Evolutionary conservation across 2,329 filamentous ascomycete species (phyloP), one percentile per base, ranked within the genome.

Genomic region (Stagonosporopsis cucurbitacearum): DNA sequence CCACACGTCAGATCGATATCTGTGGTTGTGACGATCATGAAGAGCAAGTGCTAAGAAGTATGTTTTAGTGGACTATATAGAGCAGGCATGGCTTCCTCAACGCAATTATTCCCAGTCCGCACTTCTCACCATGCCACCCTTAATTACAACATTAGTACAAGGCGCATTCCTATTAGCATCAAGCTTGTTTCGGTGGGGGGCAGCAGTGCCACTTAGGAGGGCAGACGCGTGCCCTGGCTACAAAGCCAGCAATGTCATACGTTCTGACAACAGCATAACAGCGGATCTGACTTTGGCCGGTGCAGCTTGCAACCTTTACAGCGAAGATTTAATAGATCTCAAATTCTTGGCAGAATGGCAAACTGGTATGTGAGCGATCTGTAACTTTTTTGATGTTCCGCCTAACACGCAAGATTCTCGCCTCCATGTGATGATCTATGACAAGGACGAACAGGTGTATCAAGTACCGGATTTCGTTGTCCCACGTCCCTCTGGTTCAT

Each of bases 271-370:
- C 51, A 85, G 85, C 12, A 76, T 93, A 44, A 89, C 84, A 0
- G 91, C 90, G 1, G 82, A 88, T 60, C 77, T 96, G 48, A 81
- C 76, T 6, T 80, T 96, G n/a, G 88, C 88, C 11, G 90, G 90
- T 0, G 68, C 80, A 7, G 80, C 86, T 23, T 88, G 86, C 72
- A 83, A 87, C 64, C 74, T 79, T 19, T 86, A 86, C 64, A 84
- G 86, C 30, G 75, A 75, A 13, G 86, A 88, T 64, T 58, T 88
- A 43, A 67, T 75, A 36, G 75, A 83, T 48, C 71, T 88, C 59
- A 84, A 78, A 48, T 78, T 88, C 52, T 71, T 79, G 22, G 86
- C 86, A 13, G 81, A 85, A 59, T 87, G 86, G 65, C 81, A 88
- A 66, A 84, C 81, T 40, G 81, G 84, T 86, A 58, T 26, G 65